phyloP scores from a whole-genome alignment of 163 green algal species.

The Picocystis sp. region DNA sequence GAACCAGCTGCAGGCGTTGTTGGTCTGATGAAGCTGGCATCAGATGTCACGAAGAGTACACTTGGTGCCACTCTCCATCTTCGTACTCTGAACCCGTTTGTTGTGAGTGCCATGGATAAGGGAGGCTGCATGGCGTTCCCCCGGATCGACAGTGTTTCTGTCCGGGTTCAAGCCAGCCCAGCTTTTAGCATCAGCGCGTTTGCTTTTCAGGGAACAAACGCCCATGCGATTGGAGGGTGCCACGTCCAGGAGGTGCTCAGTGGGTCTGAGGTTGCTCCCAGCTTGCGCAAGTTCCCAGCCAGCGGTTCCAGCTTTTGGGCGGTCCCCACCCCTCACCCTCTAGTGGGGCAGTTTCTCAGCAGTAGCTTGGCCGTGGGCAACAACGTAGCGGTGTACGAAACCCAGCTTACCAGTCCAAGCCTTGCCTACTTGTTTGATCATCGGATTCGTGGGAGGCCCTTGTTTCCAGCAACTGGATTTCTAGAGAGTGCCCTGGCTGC shows the following conservation, averaged over 20 bases:
- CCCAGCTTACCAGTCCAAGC: too few relatives aligned
- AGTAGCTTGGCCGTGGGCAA: too few relatives aligned
- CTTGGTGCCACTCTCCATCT: not conserved
- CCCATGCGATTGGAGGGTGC: slow-evolving; percentile 1
- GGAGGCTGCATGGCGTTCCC: too few relatives aligned
- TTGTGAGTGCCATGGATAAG: not conserved
- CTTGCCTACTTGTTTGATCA: slow-evolving; percentile 8
- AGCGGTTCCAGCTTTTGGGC: too few relatives aligned
- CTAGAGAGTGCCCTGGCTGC: slow-evolving; percentile 2
- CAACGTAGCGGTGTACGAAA: too few relatives aligned
- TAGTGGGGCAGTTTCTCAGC: too few relatives aligned
- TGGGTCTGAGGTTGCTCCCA: too few relatives aligned
- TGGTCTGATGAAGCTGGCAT: not conserved
- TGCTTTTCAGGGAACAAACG: slow-evolving; percentile 71
- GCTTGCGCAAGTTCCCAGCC: too few relatives aligned
- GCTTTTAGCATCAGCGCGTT: slow-evolving; percentile 36
- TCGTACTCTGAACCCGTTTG: slow-evolving; percentile 1
- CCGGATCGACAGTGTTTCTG: too few relatives aligned
- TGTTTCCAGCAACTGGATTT: slow-evolving; percentile 11
- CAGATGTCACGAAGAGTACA: not conserved
- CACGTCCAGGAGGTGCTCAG: too few relatives aligned
- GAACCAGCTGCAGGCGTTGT: slow-evolving; percentile 33
- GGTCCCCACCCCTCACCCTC: too few relatives aligned
- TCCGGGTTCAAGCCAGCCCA: too few relatives aligned
- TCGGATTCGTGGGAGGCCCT: not conserved